Evolutionary conservation across 768 basidiomycete species (phyloP), one percentile per base, ranked within the genome.

Genomic region (Cytidiella melzeri): DNA sequence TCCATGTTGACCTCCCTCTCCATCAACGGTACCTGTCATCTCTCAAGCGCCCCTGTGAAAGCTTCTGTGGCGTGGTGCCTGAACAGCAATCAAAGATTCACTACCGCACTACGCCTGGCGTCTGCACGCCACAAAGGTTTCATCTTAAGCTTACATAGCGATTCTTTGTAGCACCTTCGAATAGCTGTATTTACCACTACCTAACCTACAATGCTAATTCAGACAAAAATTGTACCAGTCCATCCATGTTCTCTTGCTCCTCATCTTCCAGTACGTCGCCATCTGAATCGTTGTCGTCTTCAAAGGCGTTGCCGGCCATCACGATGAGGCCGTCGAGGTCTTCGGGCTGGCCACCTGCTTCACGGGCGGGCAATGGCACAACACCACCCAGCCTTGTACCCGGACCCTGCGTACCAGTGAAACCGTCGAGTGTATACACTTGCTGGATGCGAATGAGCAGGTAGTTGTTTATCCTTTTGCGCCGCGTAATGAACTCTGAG

Each of bases 361-460:
- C n/a, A n/a, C n/a, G n/a, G n/a, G n/a, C n/a, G n/a, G n/a, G n/a
- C n/a, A n/a, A n/a, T n/a, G n/a, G n/a, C n/a, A n/a, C n/a, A n/a
- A n/a, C n/a, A n/a, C n/a, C n/a, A n/a, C n/a, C n/a, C n/a, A n/a
- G n/a, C n/a, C n/a, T n/a, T n/a, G n/a, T n/a, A n/a, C 55, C 52
- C 1, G 41, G 55, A 2, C 19, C 23, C 7, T 9, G 10, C 2
- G 27, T 40, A 5, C 55, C 55, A 4, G 48, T 24, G 40, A 53
- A 56, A 11, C 48, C 45, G 3, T 39, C 20, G 1, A 50, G 21
- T 3, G 2, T 11, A 26, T 44, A 43, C 1, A 51, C 15, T 5
- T 48, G 52, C 9, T 41, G 5, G 21, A 57, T 10, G 30, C 47
- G 50, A 13, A 15, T 37, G 21, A 57, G 6, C 18, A 50, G 39